These are phyloP conservation scores for Avena sativa DNA, from an alignment of 176 grass and related monocot species.

Conservation along the genomic window DNA sequence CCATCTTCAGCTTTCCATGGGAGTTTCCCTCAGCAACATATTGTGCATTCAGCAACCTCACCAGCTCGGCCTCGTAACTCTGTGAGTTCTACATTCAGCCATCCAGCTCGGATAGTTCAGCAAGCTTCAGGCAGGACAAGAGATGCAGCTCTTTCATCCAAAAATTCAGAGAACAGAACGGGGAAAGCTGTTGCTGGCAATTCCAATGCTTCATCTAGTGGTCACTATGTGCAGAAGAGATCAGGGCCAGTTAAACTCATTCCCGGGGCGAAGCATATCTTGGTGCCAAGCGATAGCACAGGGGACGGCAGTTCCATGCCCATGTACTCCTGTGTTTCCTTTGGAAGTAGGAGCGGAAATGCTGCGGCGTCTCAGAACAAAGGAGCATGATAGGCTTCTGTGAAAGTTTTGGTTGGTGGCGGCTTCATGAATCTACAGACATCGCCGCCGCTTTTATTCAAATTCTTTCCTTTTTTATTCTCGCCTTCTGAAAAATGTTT, in stretches of 20 bases:
- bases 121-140: constrained; percentile 23
- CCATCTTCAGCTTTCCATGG: constrained; percentile 42
- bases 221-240: constrained; percentile 39
- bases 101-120: constrained; percentile 34
- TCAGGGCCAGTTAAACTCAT: constrained; percentile 56
- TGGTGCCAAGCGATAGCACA: constrained; percentile 53
- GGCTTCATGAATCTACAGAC: not conserved
- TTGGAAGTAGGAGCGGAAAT: constrained; percentile 29
- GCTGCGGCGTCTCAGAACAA: constrained; percentile 28
- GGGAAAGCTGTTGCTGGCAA: constrained; percentile 34
- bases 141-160: constrained; percentile 22
- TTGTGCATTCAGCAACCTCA: constrained; percentile 43
- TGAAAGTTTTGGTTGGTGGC: not conserved
- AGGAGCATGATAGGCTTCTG: constrained; percentile 14
- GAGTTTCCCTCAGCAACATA: constrained; percentile 41
- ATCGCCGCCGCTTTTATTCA: not conserved
- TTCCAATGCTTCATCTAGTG: constrained; percentile 40
- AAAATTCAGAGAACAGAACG: constrained; percentile 26
- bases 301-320: constrained; percentile 37
- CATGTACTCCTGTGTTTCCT: constrained; percentile 52
- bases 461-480: not conserved
- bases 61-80: constrained; percentile 24
- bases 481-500: not conserved
- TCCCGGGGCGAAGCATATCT: constrained; percentile 56
- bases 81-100: constrained; percentile 14